Percentiles rank a stretch among this genome's conserved stretches.
Evolutionary conservation across 768 basidiomycete species (phyloP).

Genomic region (Leccinum arenicola): DNA sequence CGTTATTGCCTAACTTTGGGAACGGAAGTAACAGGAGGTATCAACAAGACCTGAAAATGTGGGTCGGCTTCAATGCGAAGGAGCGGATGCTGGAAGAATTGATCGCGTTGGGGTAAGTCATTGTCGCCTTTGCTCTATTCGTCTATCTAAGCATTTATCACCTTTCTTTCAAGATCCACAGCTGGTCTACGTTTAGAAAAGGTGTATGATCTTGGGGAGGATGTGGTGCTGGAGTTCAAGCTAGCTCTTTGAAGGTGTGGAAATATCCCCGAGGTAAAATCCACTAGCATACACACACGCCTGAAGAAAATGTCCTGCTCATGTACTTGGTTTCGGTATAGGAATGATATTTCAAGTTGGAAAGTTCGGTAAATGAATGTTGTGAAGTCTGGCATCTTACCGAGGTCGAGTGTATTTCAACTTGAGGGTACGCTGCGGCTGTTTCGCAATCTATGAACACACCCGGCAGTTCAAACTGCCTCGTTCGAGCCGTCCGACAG

Average conservation of each 20-base stretch:
- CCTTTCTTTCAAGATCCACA: slow-evolving; percentile 5
- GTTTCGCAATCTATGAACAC: neutral
- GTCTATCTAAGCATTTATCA: neutral
- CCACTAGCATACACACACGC: too few relatives aligned
- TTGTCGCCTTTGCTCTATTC: neutral
- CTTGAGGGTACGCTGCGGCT: neutral
- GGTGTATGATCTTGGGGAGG: slow-evolving; percentile 8
- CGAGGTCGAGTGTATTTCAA: neutral
- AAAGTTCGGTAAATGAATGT: too few relatives aligned
- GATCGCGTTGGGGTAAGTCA: slow-evolving; percentile 31
- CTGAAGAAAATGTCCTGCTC: too few relatives aligned
- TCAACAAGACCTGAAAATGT: slow-evolving; percentile 47
- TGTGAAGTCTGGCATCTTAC: neutral
- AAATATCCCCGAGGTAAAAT: neutral
- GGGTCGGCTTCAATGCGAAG: slow-evolving; percentile 38
- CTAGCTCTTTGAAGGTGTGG: neutral
- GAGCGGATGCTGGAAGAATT: slow-evolving; percentile 44
- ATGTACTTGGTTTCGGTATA: too few relatives aligned
- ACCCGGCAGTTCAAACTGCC: neutral
- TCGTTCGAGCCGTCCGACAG: neutral
- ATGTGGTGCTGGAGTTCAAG: slow-evolving; percentile 2
- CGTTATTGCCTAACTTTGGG: slow-evolving; percentile 48
- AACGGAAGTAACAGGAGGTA: slow-evolving; percentile 40
- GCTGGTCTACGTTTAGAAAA: slow-evolving; percentile 23
- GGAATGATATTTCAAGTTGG: too few relatives aligned